Percentiles rank a stretch among this genome's conserved stretches.
phyloP scores from a whole-genome alignment of 2,329 filamentous ascomycete species.

The Aspergillus tubingensis region DNA sequence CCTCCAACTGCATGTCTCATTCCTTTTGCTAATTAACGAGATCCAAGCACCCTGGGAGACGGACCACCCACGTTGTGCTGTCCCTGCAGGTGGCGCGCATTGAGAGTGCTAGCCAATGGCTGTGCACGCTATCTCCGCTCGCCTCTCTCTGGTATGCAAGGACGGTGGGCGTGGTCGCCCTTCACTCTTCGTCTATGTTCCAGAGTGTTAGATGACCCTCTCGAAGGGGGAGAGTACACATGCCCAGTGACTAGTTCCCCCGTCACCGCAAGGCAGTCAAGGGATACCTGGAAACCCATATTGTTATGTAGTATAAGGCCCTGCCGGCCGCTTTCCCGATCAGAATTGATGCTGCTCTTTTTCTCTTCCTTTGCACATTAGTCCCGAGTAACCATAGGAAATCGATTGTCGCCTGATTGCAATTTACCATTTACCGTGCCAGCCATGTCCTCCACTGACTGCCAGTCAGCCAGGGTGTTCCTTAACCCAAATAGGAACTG shows the following conservation, averaged over 20 bases:
- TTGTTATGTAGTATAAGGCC: slow-evolving; percentile 33
- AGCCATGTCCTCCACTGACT: slow-evolving; percentile 36
- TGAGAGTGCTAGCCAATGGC: slow-evolving; percentile 30
- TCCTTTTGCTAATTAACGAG: slow-evolving; percentile 33
- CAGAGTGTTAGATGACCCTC: slow-evolving; percentile 29
- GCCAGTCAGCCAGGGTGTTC: slow-evolving; percentile 26
- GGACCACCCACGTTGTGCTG: slow-evolving; percentile 37
- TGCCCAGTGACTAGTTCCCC: slow-evolving; percentile 21
- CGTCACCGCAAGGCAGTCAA: slow-evolving; percentile 28
- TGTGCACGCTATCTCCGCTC: slow-evolving; percentile 19
- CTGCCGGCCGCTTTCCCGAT: slow-evolving; percentile 14
- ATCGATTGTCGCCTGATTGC: slow-evolving; percentile 16
- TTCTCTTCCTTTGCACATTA: slow-evolving; percentile 15
- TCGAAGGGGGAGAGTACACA: slow-evolving; percentile 30
- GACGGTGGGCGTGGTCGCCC: slow-evolving; percentile 29
- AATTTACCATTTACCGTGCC: slow-evolving; percentile 12
- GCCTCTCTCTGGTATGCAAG: slow-evolving; percentile 43
- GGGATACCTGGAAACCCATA: slow-evolving; percentile 28
- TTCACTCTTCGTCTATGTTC: slow-evolving; percentile 27
- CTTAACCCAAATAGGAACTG: slow-evolving; percentile 17
- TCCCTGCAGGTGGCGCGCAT: slow-evolving; percentile 28
- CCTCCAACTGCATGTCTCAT: slow-evolving; percentile 35
- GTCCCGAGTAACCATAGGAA: slow-evolving; percentile 11
- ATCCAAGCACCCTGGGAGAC: slow-evolving; percentile 24
- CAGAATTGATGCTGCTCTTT: slow-evolving; percentile 15